phyloP scores from a whole-genome alignment of 2,329 filamentous ascomycete species.

The Aspergillus candidus region DNA sequence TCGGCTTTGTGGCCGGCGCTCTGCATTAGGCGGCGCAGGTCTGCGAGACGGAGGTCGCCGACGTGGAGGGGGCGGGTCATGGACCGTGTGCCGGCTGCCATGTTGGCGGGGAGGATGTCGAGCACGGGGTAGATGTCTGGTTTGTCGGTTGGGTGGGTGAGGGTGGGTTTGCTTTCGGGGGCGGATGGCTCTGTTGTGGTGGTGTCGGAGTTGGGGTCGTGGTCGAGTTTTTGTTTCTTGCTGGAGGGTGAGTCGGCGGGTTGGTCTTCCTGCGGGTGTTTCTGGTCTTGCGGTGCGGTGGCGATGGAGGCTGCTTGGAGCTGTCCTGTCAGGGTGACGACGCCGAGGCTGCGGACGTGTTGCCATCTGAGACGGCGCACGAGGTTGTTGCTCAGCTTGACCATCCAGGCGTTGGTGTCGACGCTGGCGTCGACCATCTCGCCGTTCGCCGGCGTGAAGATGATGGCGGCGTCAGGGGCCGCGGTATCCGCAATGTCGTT shows the following conservation, averaged over 20 bases:
- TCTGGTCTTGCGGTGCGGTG: slow-evolving; percentile 29
- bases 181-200: slow-evolving; percentile 12
- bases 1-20: slow-evolving; percentile 77
- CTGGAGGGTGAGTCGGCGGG: slow-evolving; percentile 18
- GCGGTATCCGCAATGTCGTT: slow-evolving; percentile 3
- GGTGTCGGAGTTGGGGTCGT: slow-evolving; percentile 15
- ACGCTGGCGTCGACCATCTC: slow-evolving; percentile 79
- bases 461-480: slow-evolving; percentile 55
- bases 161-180: slow-evolving; percentile 10
- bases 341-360: slow-evolving; percentile 78
- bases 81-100: slow-evolving; percentile 67
- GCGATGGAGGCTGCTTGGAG: slow-evolving; percentile 47
- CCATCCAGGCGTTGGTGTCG: slow-evolving; percentile 94
- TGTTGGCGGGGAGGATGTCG: slow-evolving; percentile 52
- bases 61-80: slow-evolving; percentile 87
- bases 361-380: slow-evolving; percentile 91
- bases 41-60: slow-evolving; percentile 82
- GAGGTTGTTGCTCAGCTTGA: slow-evolving; percentile 78
- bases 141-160: slow-evolving; percentile 19
- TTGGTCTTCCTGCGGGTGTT: slow-evolving; percentile 21
- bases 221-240: slow-evolving; percentile 46
- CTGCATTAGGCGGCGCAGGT: slow-evolving; percentile 79
- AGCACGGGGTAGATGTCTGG: slow-evolving; percentile 45
- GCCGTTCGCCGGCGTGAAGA: slow-evolving; percentile 77
- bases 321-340: slow-evolving; percentile 84